Conservation (phyloP, 768 basidiomycete species). For the Auriscalpium vulgare region DNA sequence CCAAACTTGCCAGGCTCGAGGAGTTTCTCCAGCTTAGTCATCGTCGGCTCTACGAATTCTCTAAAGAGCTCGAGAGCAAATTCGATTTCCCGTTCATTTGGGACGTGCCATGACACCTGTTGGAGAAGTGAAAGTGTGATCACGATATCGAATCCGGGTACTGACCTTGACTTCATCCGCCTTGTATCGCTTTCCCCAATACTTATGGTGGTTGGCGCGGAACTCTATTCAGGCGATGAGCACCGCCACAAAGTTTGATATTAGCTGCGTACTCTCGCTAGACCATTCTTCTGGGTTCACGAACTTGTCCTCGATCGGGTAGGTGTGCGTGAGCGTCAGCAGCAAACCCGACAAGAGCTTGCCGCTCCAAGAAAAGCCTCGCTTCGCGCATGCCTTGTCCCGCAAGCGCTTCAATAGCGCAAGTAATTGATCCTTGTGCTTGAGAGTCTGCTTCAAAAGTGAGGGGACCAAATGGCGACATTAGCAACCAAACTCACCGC, state of each 20-base stretch:
- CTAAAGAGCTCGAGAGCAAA: constrained; percentile 66
- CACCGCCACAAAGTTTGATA: background rate
- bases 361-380: constrained; percentile 76
- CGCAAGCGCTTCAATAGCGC: constrained; percentile 55
- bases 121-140: background rate
- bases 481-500: constrained; percentile 34
- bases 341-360: constrained; percentile 67
- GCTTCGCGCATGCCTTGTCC: constrained; percentile 68
- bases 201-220: constrained; percentile 54
- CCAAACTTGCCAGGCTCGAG: constrained; percentile 40
- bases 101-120: constrained; percentile 75
- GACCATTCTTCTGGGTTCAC: constrained; percentile 73
- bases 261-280: constrained; percentile 45
- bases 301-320: constrained; percentile 74
- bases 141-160: too few relatives aligned
- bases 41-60: constrained; percentile 56
- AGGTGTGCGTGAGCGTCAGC: constrained; percentile 71
- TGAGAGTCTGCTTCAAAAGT: constrained; percentile 41
- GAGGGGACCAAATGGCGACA: background rate
- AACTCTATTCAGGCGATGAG: constrained; percentile 41
- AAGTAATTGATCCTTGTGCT: constrained; percentile 54
- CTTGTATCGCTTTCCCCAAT: constrained; percentile 76
- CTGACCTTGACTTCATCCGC: constrained; percentile 60
- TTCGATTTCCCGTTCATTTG: constrained; percentile 58
- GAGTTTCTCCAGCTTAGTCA: constrained; percentile 47